phyloP scores from a whole-genome alignment of 306 rosid species.

The Arachis stenosperma region DNA sequence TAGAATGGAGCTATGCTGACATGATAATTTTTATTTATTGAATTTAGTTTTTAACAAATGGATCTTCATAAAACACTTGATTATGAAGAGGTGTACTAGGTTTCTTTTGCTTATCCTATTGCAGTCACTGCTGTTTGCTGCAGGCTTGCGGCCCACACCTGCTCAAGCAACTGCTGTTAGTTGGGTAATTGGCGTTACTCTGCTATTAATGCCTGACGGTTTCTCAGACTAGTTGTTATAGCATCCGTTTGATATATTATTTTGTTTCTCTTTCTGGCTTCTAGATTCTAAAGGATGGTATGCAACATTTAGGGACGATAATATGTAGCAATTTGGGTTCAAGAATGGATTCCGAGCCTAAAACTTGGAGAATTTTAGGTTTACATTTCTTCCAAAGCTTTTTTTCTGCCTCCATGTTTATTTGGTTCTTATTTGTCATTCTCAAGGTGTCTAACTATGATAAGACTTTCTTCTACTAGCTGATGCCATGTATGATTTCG shows the following conservation, averaged over 20 bases:
- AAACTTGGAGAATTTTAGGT: slow-evolving; percentile 93
- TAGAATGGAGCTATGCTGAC: not conserved
- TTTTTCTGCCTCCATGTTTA: not conserved
- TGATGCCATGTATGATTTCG: slow-evolving; percentile 88
- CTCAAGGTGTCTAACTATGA: slow-evolving; percentile 40
- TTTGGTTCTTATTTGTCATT: slow-evolving; percentile 4
- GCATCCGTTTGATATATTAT: slow-evolving; percentile 19
- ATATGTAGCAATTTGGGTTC: slow-evolving; percentile 94
- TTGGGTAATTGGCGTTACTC: slow-evolving; percentile 71
- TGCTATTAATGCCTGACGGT: not conserved
- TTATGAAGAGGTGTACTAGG: slow-evolving; percentile 38
- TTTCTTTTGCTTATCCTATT: slow-evolving; percentile 61
- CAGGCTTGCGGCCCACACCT: slow-evolving; percentile 97
- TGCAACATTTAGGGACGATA: slow-evolving; percentile 94
- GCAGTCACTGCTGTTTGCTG: slow-evolving; percentile 98
- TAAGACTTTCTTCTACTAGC: slow-evolving; percentile 61
- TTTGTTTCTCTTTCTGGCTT: slow-evolving; percentile 9
- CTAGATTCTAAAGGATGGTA: slow-evolving; percentile 92
- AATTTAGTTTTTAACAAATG: not conserved
- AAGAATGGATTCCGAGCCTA: slow-evolving; percentile 98
- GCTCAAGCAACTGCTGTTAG: slow-evolving; percentile 97
- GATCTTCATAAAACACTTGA: slow-evolving; percentile 10
- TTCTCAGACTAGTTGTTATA: slow-evolving; percentile 26
- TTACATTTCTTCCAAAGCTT: slow-evolving; percentile 36
- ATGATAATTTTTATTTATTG: slow-evolving; percentile 16